Evolutionary conservation across 768 basidiomycete species (phyloP), one percentile per base, ranked within the genome.

Genomic region (Leccinum uliginosum): DNA sequence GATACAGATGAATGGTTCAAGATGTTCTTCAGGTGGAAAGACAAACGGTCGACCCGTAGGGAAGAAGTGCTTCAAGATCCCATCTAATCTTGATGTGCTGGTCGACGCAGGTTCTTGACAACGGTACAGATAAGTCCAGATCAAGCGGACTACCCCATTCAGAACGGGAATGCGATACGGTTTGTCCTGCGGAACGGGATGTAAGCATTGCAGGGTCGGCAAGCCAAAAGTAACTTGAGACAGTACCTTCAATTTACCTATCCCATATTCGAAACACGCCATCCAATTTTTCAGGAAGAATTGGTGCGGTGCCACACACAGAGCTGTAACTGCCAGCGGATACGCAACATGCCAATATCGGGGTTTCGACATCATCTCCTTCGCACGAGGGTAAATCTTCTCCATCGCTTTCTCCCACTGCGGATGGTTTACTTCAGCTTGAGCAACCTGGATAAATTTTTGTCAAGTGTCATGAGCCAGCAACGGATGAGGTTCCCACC

Each of bases 81-180:
- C 74, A 59, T 97, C 93, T 40, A 98, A 72, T 65, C 87, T 92
- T 27, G 83, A 74, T n/a, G 85, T 83, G n/a, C 84, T 85, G 3
- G 89, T 87, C 0, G 93, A 89, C 2, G 83, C 75, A 6, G 89
- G 80, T 70, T 98, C 95, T 60, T 88, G 85, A 66, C 93, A 95
- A 15, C 95, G 87, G 67, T 92, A 95, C n/a, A 97, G 77, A 70
- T 97, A 98, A 2, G 93, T 91, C 95, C 94, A 98, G 32, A 94
- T 74, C 43, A 97, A 72, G 9, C 95, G 85, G 59, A 93, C 68
- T 55, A 90, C 82, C 12, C 91, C 90, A 62, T 94, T 95, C 74
- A 95, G 77, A 21, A 91, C 80, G 2, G 83, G 78, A 0, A 82
- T 75, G 12, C 93, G 83, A 54, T 80, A 78, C 1, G 84, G 77